Evolutionary conservation across 2,329 filamentous ascomycete genomes (phyloP).

Genomic region (Ilyonectria robusta): DNA sequence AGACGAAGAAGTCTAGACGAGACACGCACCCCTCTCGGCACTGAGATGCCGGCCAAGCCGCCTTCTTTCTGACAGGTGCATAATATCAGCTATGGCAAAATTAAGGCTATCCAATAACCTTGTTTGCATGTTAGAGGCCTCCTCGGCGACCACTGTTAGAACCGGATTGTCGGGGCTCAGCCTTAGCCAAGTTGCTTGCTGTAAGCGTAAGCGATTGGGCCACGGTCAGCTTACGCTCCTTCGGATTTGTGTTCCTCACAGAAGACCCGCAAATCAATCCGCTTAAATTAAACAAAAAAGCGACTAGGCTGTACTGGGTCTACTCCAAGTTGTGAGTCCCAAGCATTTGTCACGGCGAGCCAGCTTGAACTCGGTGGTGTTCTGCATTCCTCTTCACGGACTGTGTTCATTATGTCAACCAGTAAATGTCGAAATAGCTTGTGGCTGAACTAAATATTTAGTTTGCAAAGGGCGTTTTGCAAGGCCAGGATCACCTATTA

Average conservation of each 20-base stretch:
- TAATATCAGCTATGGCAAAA: background rate
- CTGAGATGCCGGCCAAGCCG: background rate
- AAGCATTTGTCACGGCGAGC: background rate
- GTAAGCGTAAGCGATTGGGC: background rate
- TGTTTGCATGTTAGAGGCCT: background rate
- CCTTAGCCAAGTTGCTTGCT: background rate
- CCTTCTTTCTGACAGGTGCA: background rate
- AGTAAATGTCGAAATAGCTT: background rate
- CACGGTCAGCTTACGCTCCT: background rate
- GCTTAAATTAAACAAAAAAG: background rate
- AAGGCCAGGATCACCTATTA: too few species aligned
- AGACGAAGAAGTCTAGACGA: background rate
- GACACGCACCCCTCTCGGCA: background rate
- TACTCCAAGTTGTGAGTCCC: background rate
- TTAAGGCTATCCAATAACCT: background rate
- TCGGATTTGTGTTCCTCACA: background rate
- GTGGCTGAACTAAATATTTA: too few species aligned
- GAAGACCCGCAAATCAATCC: background rate
- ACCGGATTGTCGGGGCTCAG: background rate
- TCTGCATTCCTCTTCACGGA: too few species aligned
- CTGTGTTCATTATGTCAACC: background rate
- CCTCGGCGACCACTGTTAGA: background rate
- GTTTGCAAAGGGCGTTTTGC: too few species aligned
- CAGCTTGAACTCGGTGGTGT: background rate
- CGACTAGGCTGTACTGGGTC: background rate